phyloP scores from a whole-genome alignment of 2,329 filamentous ascomycete genomes.

The Alternaria incomplexa region DNA sequence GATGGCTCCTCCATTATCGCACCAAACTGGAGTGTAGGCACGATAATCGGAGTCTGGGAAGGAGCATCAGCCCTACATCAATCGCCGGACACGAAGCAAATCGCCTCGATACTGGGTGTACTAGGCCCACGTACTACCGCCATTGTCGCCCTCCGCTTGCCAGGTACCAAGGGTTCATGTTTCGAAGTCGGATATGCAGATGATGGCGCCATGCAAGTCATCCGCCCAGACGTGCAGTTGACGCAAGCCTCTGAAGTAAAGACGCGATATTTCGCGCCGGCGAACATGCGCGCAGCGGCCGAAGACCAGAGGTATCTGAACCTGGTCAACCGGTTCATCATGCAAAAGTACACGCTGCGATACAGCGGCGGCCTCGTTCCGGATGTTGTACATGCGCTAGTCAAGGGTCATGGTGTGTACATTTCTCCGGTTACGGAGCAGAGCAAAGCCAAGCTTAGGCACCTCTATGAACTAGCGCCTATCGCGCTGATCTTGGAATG shows the following conservation, averaged over 20 bases:
- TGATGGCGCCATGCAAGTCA: slow-evolving; percentile 48
- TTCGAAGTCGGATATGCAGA: slow-evolving; percentile 59
- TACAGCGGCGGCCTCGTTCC: slow-evolving; percentile 68
- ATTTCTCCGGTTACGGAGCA: slow-evolving; percentile 61
- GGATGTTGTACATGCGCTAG: slow-evolving; percentile 64
- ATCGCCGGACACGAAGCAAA: slow-evolving; percentile 27
- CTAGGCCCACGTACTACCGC: slow-evolving; percentile 50
- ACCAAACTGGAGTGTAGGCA: slow-evolving; percentile 53
- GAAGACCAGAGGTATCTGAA: slow-evolving; percentile 58
- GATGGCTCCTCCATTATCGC: slow-evolving; percentile 66
- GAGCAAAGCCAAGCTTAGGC: slow-evolving; percentile 63
- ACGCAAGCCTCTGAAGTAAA: slow-evolving; percentile 37
- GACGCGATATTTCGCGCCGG: slow-evolving; percentile 67
- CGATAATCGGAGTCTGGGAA: slow-evolving; percentile 65
- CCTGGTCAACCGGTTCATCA: slow-evolving; percentile 59
- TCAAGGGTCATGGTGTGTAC: slow-evolving; percentile 68
- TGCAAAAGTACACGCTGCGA: slow-evolving; percentile 63
- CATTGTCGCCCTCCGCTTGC: slow-evolving; percentile 60
- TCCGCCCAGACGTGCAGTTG: slow-evolving; percentile 41
- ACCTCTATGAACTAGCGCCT: slow-evolving; percentile 65
- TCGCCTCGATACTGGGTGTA: slow-evolving; percentile 44
- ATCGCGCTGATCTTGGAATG: slow-evolving; percentile 67
- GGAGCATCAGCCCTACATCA: slow-evolving; percentile 32
- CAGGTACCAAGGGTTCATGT: slow-evolving; percentile 49
- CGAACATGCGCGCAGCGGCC: slow-evolving; percentile 65